These are phyloP conservation scores for Acer negundo DNA, from an alignment of 345 rosid species.

Conservation along the genomic window DNA sequence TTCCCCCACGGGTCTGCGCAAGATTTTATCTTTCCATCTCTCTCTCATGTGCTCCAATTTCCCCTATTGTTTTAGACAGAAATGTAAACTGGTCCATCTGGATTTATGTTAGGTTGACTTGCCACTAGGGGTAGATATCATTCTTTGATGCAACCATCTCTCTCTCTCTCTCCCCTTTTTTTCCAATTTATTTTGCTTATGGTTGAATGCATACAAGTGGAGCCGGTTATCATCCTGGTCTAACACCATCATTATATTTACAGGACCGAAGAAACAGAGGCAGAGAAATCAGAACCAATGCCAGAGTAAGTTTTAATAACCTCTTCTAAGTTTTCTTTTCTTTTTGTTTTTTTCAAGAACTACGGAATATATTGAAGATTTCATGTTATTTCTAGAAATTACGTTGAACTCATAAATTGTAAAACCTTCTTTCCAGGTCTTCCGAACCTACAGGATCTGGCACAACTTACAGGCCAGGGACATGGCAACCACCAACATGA, in stretches of 20 bases:
- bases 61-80: neutral
- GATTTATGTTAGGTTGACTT: neutral
- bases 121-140: neutral
- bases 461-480: conserved; percentile 78
- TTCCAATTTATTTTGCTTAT: neutral
- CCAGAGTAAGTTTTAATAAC: conserved; percentile 42
- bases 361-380: neutral
- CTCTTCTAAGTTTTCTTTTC: neutral
- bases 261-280: conserved; percentile 37
- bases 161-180: too few species aligned
- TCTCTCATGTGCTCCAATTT: neutral
- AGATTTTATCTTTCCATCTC: neutral
- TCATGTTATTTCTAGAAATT: neutral
- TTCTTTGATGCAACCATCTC: neutral
- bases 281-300: conserved; percentile 31
- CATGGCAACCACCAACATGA: conserved; percentile 96
- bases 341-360: neutral
- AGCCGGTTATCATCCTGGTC: neutral
- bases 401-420: neutral
- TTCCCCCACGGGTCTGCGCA: neutral
- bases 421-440: conserved; percentile 46
- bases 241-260: conserved; percentile 9
- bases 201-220: neutral
- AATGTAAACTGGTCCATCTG: neutral
- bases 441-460: conserved; percentile 90